Evolutionary conservation across 106 monocot genomes (phyloP).

Genomic region (Dendrobium nobile): DNA sequence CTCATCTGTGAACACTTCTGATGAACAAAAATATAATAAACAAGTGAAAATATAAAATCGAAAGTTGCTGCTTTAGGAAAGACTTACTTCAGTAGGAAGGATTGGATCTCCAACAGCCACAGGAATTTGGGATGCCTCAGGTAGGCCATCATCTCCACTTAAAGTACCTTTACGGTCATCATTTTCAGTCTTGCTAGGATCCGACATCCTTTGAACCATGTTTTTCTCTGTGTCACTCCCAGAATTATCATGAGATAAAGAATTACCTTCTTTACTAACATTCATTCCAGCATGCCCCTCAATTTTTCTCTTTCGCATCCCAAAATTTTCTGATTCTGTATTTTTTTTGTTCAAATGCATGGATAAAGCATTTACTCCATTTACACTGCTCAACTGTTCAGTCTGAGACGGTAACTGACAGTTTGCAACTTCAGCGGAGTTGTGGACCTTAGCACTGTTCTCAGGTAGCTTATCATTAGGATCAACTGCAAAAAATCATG

Average conservation of each 20-base stretch:
- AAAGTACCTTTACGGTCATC: slow-evolving; percentile 13
- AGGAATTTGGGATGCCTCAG: slow-evolving; percentile 24
- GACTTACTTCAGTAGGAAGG: slow-evolving; percentile 63
- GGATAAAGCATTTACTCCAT: slow-evolving; percentile 14
- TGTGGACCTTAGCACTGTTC: slow-evolving; percentile 28
- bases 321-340: slow-evolving; percentile 25
- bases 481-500: slow-evolving; percentile 37
- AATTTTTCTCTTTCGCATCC: slow-evolving; percentile 26
- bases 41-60: neutral
- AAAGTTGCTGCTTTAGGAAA: neutral
- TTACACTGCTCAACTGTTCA: slow-evolving; percentile 12
- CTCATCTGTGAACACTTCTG: neutral
- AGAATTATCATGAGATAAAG: slow-evolving; percentile 15
- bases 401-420: slow-evolving; percentile 5
- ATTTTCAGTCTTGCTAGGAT: slow-evolving; percentile 26
- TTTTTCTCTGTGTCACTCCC: slow-evolving; percentile 31
- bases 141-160: slow-evolving; percentile 10
- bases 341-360: slow-evolving; percentile 15
- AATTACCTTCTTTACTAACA: slow-evolving; percentile 10
- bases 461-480: slow-evolving; percentile 48
- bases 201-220: slow-evolving; percentile 24
- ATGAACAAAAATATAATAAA: neutral
- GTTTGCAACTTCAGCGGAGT: slow-evolving; percentile 26
- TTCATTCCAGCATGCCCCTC: slow-evolving; percentile 14
- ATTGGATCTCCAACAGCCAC: slow-evolving; percentile 32